phyloP scores from a whole-genome alignment of 208 protist genomes.

The Porcisia hertigi region DNA sequence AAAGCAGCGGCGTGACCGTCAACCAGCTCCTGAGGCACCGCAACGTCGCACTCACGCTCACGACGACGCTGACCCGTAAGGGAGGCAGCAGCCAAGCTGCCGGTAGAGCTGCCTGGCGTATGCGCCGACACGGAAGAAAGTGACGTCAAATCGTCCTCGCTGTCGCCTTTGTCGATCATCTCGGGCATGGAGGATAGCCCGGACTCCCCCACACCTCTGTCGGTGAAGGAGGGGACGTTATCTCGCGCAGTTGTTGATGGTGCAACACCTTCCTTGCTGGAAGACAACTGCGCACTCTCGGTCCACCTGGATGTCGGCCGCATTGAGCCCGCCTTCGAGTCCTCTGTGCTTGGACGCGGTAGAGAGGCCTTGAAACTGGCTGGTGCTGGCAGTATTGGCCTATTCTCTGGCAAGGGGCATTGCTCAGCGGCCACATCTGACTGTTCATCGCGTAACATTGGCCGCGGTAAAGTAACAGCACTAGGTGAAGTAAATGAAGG shows the following conservation, averaged over 20 bases:
- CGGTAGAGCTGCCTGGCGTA: neutral
- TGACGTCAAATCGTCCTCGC: neutral
- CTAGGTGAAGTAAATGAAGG: neutral
- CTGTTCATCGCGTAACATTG: conserved; percentile 8
- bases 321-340: neutral
- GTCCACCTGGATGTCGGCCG: neutral
- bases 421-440: neutral
- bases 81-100: neutral
- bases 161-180: neutral
- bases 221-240: neutral
- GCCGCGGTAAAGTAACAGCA: neutral
- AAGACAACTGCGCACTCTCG: neutral
- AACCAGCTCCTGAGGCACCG: neutral
- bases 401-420: neutral
- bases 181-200: conserved; percentile 8
- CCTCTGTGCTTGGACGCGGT: neutral
- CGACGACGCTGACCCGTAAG: neutral
- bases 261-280: neutral
- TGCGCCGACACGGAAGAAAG: neutral
- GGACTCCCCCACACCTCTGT: neutral
- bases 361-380: neutral
- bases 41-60: neutral
- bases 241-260: neutral
- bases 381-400: neutral
- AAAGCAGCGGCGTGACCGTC: neutral